Conservation (phyloP, 2,329 filamentous ascomycete species). For the Fusarium sp. region DNA sequence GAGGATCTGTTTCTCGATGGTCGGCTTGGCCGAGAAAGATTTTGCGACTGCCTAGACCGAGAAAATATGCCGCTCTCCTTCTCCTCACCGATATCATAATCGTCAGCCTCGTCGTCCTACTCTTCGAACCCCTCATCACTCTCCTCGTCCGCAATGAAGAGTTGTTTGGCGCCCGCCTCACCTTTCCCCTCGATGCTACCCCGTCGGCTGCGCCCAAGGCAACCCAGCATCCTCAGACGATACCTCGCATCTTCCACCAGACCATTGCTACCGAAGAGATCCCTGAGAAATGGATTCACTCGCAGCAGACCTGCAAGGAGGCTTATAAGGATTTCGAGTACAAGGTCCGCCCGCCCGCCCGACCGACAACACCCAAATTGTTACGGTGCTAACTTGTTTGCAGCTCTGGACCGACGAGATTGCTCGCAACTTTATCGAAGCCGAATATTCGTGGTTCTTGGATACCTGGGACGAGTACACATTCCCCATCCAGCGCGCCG, state of each 20-base stretch:
- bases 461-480: conserved; percentile 73
- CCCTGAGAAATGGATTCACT: conserved; percentile 69
- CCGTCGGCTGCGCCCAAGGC: conserved; percentile 73
- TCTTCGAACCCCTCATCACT: conserved; percentile 73
- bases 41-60: conserved; percentile 34
- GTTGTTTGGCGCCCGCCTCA: conserved; percentile 43
- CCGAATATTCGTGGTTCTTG: conserved; percentile 75
- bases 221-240: conserved; percentile 72
- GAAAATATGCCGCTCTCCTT: conserved; percentile 62
- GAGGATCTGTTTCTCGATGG: conserved; percentile 8
- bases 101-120: conserved; percentile 69
- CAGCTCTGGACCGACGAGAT: conserved; percentile 76
- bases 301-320: conserved; percentile 71
- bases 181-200: conserved; percentile 18
- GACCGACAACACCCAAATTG: neutral
- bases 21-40: conserved; percentile 38
- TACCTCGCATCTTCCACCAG: conserved; percentile 80
- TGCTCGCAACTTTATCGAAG: conserved; percentile 70
- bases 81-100: conserved; percentile 67
- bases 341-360: conserved; percentile 59
- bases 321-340: conserved; percentile 77
- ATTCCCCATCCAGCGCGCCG: conserved; percentile 75
- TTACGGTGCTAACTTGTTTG: neutral
- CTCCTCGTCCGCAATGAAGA: conserved; percentile 62
- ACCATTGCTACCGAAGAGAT: conserved; percentile 75